Base-by-base conservation (phyloP, 257 asterid genomes). In the Ligustrum vulgare region DNA sequence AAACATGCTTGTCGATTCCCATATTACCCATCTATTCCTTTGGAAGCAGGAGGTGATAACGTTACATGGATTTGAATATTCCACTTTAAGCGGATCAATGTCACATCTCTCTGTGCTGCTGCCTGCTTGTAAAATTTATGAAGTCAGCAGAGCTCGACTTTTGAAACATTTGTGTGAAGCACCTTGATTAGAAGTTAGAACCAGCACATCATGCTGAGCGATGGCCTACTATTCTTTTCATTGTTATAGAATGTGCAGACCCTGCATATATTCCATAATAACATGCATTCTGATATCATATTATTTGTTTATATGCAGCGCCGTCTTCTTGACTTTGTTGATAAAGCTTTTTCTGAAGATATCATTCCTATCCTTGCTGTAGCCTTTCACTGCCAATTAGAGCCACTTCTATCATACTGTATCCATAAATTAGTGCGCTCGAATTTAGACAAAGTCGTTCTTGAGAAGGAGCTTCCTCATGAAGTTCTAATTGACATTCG, bases 381-480 rank as follows among this genome's bases (percentile, higher is more conserved):
- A 22, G 96, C 97, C 20, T 88, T 69, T 65, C 96, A 82, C 72
- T 86, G 90, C 67, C 73, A 83, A 35, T 77, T 87, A 72, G 71
- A 60, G 63, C 86, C 82, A 65, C 96, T 91, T 70, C 88, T 81
- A 12, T 62, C 86, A 10, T 86, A 82, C 70, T 86, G 96, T 71
- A 37, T 89, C 72, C 86, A 85, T 9, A 81, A 87, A 79, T 82
- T 94, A 69, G 88, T 90, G 5, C 83, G 77, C 6, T 91, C 98
- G 0, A 89, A 91, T 79, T 81, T 94, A 9, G 94, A 90, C 68
- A 69, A 78, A 69, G 49, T 84, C 51, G 76, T 80, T 72, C 84
- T 94, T 5, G 91, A 94, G 77, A 90, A 90, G 83, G 98, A 94
- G 86, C 91, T 94, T 43, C 97, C 96, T 8, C 49, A 0, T 37